Conservation (phyloP, 768 basidiomycete species). For the Pleurotus eryngii region DNA sequence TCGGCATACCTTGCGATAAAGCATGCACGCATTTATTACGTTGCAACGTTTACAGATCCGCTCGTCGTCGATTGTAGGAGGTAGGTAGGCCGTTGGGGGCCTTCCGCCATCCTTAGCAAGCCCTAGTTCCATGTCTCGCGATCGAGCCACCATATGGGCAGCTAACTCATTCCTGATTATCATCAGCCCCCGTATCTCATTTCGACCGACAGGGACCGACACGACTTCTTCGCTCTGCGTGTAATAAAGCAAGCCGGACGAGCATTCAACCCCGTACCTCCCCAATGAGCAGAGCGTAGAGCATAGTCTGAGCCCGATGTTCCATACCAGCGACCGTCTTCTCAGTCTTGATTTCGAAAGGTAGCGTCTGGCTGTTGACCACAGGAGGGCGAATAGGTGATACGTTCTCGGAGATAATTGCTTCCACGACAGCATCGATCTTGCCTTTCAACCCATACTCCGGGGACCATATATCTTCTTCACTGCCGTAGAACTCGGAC, state of each 20-base stretch:
- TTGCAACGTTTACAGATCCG: slow-evolving; percentile 80
- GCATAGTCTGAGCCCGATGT: slow-evolving; percentile 96
- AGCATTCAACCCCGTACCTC: slow-evolving; percentile 88
- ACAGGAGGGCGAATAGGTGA: slow-evolving; percentile 17
- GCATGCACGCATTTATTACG: slow-evolving; percentile 83
- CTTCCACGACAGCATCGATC: slow-evolving; percentile 84
- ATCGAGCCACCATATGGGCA: slow-evolving; percentile 62
- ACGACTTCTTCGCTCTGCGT: slow-evolving; percentile 89
- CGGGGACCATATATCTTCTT: slow-evolving; percentile 98
- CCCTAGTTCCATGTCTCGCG: slow-evolving; percentile 14
- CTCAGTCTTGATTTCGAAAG: slow-evolving; percentile 97
- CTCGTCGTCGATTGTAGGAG: slow-evolving; percentile 82
- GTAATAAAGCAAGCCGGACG: slow-evolving; percentile 88
- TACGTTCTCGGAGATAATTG: slow-evolving; percentile 49
- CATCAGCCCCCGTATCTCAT: slow-evolving; percentile 86
- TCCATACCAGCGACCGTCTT: slow-evolving; percentile 73
- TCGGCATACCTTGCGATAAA: slow-evolving; percentile 76
- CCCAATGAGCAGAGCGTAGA: slow-evolving; percentile 87
- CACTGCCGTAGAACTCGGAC: slow-evolving; percentile 74
- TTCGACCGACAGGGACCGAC: slow-evolving; percentile 71
- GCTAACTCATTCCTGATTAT: slow-evolving; percentile 83
- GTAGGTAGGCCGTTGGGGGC: slow-evolving; percentile 60
- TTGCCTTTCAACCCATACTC: slow-evolving; percentile 95
- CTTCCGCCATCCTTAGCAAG: slow-evolving; percentile 12
- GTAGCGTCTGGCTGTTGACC: slow-evolving; percentile 35